Base-by-base conservation (phyloP, 2,329 filamentous ascomycete species). In the Cercospora berteroae region DNA sequence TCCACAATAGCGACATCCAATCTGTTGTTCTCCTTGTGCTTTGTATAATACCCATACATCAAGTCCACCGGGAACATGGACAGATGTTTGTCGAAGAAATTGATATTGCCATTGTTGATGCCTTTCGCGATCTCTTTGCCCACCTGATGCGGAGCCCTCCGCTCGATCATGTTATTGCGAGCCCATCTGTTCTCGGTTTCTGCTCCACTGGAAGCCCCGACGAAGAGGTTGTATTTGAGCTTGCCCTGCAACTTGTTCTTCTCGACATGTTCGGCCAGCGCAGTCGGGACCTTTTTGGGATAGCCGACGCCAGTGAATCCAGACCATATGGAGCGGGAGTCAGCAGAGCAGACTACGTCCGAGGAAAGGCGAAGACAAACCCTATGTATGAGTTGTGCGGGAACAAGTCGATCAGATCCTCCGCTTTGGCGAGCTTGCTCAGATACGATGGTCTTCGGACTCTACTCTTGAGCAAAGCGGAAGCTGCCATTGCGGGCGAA, bases 171-270 rank as follows among this genome's bases (percentile, higher is more conserved):
- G 81, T 96, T 90, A 70, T 94, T 83, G 4, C 83, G 80, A n/a
- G 93, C 93, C 93, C 93, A 96, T 79, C 93, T 86, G 80, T 95
- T 95, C 83, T 96, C 93, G 0, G 93, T 96, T 82, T 95, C 93
- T 18, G 92, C 90, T 42, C 93, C 93, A 16, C 91, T 93, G 5
- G 91, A 94, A n/a, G 93, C 93, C 63, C 93, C 93, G 9, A 96
- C 93, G 73, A 96, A 96, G 18, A 96, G 86, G 66, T 88, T 90
- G 84, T 96, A 96, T 76, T 91, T 91, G 73, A 96, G 83, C 84
- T 96, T 83, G 65, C 93, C 92, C 80, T 96, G 89, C 16, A 96
- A 85, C 69, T 85, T 87, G 80, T 96, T 96, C 82, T 91, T 87
- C 82, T 96, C 93, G 72, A 96, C 93, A 78, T 96, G 90, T 79